A percentile compares a stretch with the other conserved stretches of the same genome.
Evolutionary conservation across 2,329 filamentous ascomycete genomes (phyloP).

Genomic region (Colletotrichum cordylinicola): DNA sequence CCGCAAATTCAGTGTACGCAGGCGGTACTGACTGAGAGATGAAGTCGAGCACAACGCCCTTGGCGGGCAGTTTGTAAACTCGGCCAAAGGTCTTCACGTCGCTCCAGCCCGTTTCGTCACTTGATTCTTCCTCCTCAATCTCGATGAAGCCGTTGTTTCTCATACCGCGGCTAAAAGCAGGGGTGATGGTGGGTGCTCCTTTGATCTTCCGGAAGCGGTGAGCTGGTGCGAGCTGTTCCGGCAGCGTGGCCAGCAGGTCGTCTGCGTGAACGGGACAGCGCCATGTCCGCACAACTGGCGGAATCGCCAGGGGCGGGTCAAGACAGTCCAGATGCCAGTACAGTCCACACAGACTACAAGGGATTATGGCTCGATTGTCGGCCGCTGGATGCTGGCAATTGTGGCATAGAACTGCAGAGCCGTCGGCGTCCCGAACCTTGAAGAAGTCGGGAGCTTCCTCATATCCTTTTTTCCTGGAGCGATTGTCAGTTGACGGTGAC

Average conservation of each 20-base stretch:
- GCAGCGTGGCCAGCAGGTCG: constrained; percentile 69
- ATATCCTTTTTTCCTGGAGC: constrained; percentile 56
- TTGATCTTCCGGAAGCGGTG: constrained; percentile 68
- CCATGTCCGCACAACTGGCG: constrained; percentile 81
- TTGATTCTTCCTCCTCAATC: constrained; percentile 66
- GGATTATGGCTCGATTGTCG: constrained; percentile 75
- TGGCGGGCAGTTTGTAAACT: constrained; percentile 67
- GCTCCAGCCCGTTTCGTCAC: constrained; percentile 61
- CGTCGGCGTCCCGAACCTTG: constrained; percentile 73
- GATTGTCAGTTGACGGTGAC: constrained; percentile 32
- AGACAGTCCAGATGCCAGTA: constrained; percentile 94
- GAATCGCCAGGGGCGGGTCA: constrained; percentile 80
- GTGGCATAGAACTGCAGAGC: constrained; percentile 79
- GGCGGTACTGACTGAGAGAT: constrained; percentile 61
- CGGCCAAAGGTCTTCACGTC: constrained; percentile 68
- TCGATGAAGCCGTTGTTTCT: constrained; percentile 77
- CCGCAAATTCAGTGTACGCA: not conserved
- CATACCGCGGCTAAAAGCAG: constrained; percentile 66
- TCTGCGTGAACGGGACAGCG: constrained; percentile 88
- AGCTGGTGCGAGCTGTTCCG: constrained; percentile 61
- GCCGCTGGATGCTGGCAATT: constrained; percentile 72
- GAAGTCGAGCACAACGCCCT: constrained; percentile 74
- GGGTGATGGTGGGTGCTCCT: constrained; percentile 55
- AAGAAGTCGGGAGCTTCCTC: constrained; percentile 72
- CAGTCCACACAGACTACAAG: constrained; percentile 82